Conservation (phyloP, 2,329 filamentous ascomycete species). For the Penicillium sp. region DNA sequence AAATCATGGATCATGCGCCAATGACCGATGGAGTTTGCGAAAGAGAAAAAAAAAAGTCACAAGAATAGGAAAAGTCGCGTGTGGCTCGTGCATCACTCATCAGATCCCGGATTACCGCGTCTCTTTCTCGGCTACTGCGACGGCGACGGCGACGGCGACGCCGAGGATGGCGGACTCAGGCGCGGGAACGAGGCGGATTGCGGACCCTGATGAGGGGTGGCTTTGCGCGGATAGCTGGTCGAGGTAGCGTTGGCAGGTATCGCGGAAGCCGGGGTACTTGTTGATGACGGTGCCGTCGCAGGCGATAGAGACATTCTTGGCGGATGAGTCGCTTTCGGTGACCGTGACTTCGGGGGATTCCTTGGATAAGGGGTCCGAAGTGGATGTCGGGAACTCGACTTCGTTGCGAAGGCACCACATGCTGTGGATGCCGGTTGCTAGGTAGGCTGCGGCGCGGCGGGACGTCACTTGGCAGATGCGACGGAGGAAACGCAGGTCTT, state of each 20-base stretch:
- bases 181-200: slow-evolving; percentile 42
- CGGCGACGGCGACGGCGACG: slow-evolving; percentile 48
- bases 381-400: slow-evolving; percentile 42
- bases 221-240: slow-evolving; percentile 39
- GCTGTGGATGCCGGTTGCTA: slow-evolving; percentile 63
- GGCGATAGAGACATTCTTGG: slow-evolving; percentile 43
- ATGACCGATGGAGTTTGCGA: slow-evolving; percentile 7
- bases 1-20: slow-evolving; percentile 11
- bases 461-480: slow-evolving; percentile 55
- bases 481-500: slow-evolving; percentile 57
- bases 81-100: slow-evolving; percentile 11
- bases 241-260: slow-evolving; percentile 45
- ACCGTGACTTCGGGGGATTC: slow-evolving; percentile 35
- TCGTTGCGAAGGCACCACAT: slow-evolving; percentile 57
- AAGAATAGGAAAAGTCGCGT: slow-evolving; percentile 7
- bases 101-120: not conserved
- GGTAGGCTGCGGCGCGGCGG: slow-evolving; percentile 59
- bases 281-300: slow-evolving; percentile 54
- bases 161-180: slow-evolving; percentile 47
- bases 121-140: slow-evolving; percentile 36
- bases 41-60: slow-evolving; percentile 10
- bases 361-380: slow-evolving; percentile 24
- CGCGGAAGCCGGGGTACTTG: slow-evolving; percentile 51
- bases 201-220: slow-evolving; percentile 20
- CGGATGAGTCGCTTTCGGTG: slow-evolving; percentile 30